phyloP scores from a whole-genome alignment of 208 protist species.

The Entamoeba moshkovskii region DNA sequence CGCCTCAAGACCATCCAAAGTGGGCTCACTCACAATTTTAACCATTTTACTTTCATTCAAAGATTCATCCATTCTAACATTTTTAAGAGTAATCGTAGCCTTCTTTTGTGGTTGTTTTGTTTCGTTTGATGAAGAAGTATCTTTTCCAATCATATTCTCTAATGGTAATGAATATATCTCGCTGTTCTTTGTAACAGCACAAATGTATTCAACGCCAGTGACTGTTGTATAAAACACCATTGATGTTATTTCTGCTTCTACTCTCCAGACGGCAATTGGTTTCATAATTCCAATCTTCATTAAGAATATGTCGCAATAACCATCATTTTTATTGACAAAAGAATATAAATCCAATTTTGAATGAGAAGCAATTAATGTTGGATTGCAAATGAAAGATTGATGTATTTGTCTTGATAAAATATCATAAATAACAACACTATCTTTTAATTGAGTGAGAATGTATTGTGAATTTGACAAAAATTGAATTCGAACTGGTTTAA shows the following conservation, averaged over 20 bases:
- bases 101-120: neutral
- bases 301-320: neutral
- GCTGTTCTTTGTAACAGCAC: neutral
- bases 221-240: neutral
- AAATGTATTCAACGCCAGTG: neutral
- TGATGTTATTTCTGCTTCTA: neutral
- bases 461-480: neutral
- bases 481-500: neutral
- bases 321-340: neutral
- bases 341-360: neutral
- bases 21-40: neutral
- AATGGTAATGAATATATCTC: neutral
- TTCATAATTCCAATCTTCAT: neutral
- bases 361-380: neutral
- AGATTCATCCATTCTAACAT: neutral
- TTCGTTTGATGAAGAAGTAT: neutral
- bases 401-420: neutral
- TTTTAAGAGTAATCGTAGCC: neutral
- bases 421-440: neutral
- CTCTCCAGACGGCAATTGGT: neutral
- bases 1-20: neutral
- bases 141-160: neutral
- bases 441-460: neutral
- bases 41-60: neutral
- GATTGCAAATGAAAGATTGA: neutral